A percentile compares a stretch with the other conserved stretches of the same genome.
phyloP scores from a whole-genome alignment of 169 alveolate species.

The Plasmodium berghei region DNA sequence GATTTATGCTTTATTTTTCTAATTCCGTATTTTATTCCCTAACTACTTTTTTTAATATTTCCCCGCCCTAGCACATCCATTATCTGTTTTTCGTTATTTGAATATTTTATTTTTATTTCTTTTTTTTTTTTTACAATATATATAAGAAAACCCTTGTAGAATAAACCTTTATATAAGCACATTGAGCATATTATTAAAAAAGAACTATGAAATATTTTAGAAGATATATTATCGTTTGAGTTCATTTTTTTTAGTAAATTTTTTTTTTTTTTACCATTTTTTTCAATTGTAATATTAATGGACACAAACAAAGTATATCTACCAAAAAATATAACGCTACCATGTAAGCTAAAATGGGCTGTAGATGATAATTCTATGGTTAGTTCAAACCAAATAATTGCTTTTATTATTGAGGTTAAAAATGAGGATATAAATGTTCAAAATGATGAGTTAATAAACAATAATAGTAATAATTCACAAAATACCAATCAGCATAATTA shows the following conservation, averaged over 20 bases:
- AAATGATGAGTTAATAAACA: background rate
- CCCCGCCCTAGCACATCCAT: too few species aligned
- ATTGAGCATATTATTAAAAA: background rate
- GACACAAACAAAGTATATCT: constrained; percentile 49
- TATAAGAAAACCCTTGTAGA: too few species aligned
- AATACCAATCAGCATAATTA: background rate
- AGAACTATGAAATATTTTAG: constrained; percentile 2
- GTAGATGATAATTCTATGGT: constrained; percentile 61
- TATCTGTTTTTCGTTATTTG: too few species aligned
- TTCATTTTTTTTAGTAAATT: constrained; percentile 6
- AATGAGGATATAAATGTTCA: background rate
- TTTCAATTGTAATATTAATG: constrained; percentile 22
- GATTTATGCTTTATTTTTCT: too few species aligned
- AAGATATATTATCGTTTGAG: background rate
- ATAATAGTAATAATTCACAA: background rate
- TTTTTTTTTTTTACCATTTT: background rate
- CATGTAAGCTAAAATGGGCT: constrained; percentile 74
- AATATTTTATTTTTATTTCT: too few species aligned
- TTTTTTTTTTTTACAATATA: too few species aligned
- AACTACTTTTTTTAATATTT: too few species aligned
- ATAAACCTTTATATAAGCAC: background rate
- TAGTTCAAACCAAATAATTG: constrained; percentile 67
- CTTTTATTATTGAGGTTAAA: constrained; percentile 40
- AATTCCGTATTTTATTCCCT: too few species aligned
- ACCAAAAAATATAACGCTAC: constrained; percentile 29